Conservation (phyloP, 768 basidiomycete species). For the Tylopilus intermedius region DNA sequence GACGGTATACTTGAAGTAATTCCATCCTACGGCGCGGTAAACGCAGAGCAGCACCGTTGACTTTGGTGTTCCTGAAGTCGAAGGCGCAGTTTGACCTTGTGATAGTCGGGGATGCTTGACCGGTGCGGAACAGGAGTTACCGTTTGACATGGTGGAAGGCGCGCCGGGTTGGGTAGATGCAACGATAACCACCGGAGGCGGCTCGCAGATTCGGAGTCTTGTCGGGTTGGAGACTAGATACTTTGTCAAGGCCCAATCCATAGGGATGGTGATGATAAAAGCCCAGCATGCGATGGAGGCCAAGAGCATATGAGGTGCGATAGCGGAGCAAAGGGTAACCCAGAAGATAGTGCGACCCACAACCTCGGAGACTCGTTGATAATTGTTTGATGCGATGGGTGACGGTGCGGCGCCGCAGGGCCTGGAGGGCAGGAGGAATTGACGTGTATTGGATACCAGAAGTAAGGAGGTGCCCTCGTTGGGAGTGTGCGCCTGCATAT, state of each 20-base stretch:
- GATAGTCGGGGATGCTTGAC: slow-evolving; percentile 65
- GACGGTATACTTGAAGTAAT: slow-evolving; percentile 99
- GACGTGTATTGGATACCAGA: slow-evolving; percentile 24
- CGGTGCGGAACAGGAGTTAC: slow-evolving; percentile 9
- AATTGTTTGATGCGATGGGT: slow-evolving; percentile 23
- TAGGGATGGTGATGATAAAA: slow-evolving; percentile 92
- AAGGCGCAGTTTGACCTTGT: slow-evolving; percentile 87
- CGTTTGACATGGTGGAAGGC: slow-evolving; percentile 4
- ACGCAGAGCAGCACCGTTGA: slow-evolving; percentile 93
- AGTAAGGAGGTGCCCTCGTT: slow-evolving; percentile 50
- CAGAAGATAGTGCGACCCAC: slow-evolving; percentile 72
- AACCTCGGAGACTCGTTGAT: slow-evolving; percentile 37
- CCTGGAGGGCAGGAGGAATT: slow-evolving; percentile 43
- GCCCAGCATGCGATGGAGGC: slow-evolving; percentile 93
- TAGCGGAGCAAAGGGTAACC: slow-evolving; percentile 65
- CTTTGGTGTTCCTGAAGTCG: slow-evolving; percentile 57
- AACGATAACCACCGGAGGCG: slow-evolving; percentile 66
- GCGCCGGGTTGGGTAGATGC: slow-evolving; percentile 26
- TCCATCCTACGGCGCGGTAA: slow-evolving; percentile 81
- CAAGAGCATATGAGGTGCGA: slow-evolving; percentile 84
- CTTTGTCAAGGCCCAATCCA: slow-evolving; percentile 95
- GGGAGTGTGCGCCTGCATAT: slow-evolving; percentile 15
- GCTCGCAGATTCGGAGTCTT: slow-evolving; percentile 86
- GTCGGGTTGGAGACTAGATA: slow-evolving; percentile 76
- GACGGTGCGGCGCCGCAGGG: slow-evolving; percentile 63